Conservation (phyloP, 2,329 filamentous ascomycete genomes). For the Allantophomopsis cytisporea region DNA sequence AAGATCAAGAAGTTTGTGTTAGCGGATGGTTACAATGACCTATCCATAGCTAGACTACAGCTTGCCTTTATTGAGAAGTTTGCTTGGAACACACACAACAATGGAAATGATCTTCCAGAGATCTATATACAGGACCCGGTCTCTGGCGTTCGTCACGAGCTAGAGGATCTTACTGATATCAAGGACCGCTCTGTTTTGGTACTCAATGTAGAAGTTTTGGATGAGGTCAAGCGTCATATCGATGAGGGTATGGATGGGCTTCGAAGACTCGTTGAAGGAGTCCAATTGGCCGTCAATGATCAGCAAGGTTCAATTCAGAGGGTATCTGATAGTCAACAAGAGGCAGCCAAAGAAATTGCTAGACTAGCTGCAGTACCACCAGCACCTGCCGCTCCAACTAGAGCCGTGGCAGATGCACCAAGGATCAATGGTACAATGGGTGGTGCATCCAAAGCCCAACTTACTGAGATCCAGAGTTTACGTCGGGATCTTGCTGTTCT, state of each 20-base stretch:
- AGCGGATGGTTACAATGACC: slow-evolving; percentile 66
- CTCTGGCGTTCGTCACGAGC: slow-evolving; percentile 89
- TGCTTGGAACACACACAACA: slow-evolving; percentile 94
- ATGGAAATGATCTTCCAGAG: slow-evolving; percentile 83
- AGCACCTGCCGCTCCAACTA: slow-evolving; percentile 6
- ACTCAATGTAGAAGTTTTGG: slow-evolving; percentile 80
- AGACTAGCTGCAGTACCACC: slow-evolving; percentile 18
- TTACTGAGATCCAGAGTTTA: slow-evolving; percentile 68
- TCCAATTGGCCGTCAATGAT: slow-evolving; percentile 72
- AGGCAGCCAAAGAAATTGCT: slow-evolving; percentile 78
- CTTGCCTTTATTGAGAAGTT: slow-evolving; percentile 98
- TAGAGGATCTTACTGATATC: slow-evolving; percentile 86
- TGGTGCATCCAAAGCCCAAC: slow-evolving; percentile 36
- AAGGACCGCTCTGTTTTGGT: slow-evolving; percentile 94
- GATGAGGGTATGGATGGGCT: slow-evolving; percentile 80
- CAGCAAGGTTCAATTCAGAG: slow-evolving; percentile 72
- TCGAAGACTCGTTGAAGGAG: slow-evolving; percentile 69
- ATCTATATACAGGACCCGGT: slow-evolving; percentile 96
- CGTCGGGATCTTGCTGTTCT: slow-evolving; percentile 82
- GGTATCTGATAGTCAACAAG: slow-evolving; percentile 82
- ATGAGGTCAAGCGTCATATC: slow-evolving; percentile 93
- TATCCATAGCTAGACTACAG: slow-evolving; percentile 80
- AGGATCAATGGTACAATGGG: slow-evolving; percentile 12
- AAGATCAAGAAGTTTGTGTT: slow-evolving; percentile 95
- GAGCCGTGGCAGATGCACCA: slow-evolving; percentile 11